A percentile compares a stretch with the other conserved stretches of the same genome.
phyloP scores from a whole-genome alignment of 2,329 filamentous ascomycete species.

The Fragosphaeria purpurea region DNA sequence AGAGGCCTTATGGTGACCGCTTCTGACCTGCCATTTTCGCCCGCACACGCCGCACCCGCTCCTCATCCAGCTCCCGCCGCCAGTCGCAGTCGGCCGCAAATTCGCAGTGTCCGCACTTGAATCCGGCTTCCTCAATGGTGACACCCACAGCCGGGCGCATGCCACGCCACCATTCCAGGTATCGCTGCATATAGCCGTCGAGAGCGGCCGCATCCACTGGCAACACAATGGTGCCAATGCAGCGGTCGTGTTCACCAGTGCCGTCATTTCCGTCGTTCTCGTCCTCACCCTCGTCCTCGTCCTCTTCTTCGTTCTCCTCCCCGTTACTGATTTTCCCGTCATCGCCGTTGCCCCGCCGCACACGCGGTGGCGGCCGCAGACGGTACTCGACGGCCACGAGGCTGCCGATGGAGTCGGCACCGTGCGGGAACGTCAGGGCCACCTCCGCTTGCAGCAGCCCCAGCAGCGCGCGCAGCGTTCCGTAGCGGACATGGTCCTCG shows the following conservation, averaged over 20 bases:
- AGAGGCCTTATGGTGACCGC: too few species aligned
- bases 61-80: constrained; percentile 59
- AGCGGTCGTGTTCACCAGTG: constrained; percentile 20
- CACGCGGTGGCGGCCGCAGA: constrained; percentile 15
- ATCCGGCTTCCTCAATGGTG: constrained; percentile 64
- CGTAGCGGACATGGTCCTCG: constrained; percentile 30
- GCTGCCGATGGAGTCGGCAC: constrained; percentile 35
- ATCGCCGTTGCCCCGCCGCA: background rate
- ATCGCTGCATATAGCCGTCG: constrained; percentile 53
- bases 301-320: background rate
- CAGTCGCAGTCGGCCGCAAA: constrained; percentile 71
- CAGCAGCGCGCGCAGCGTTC: constrained; percentile 37
- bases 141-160: constrained; percentile 63
- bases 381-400: constrained; percentile 45
- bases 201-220: constrained; percentile 55
- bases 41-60: constrained; percentile 23
- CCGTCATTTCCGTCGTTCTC: background rate
- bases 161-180: constrained; percentile 80
- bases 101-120: constrained; percentile 77
- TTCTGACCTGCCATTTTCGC: constrained; percentile 4
- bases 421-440: constrained; percentile 40
- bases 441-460: constrained; percentile 37
- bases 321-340: background rate
- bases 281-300: background rate
- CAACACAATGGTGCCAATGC: constrained; percentile 48